Evolutionary conservation across 169 alveolate genomes (phyloP).

Genomic region (Cyclospora cayetanensis): DNA sequence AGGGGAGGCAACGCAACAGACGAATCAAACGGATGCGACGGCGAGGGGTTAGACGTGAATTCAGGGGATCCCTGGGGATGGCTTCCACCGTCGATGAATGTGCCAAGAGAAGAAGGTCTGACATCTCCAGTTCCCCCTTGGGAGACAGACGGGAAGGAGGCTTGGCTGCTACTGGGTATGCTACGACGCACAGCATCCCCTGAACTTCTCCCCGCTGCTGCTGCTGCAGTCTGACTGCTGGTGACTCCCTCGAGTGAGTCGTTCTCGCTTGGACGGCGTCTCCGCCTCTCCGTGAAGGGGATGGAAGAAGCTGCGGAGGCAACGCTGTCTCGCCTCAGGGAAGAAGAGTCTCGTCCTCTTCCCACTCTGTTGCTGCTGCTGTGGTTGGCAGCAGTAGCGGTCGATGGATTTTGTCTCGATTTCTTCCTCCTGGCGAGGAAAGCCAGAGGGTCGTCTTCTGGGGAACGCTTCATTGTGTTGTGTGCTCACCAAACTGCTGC

Average conservation of each 20-base stretch:
- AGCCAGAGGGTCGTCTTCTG: constrained; percentile 67
- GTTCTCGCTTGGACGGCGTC: constrained; percentile 18
- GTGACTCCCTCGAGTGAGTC: not conserved
- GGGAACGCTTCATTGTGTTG: constrained; percentile 54
- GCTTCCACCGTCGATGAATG: not conserved
- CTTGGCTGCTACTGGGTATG: not conserved
- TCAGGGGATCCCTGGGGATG: not conserved
- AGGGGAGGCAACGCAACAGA: not conserved
- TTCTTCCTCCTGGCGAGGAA: constrained; percentile 61
- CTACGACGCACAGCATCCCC: not conserved
- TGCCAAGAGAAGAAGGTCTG: no score
- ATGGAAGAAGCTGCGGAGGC: constrained; percentile 2
- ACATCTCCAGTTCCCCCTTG: not conserved
- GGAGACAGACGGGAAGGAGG: not conserved
- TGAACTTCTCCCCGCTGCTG: constrained; percentile 3
- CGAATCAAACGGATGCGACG: not conserved
- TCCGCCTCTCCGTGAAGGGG: not conserved
- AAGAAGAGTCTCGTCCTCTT: not conserved
- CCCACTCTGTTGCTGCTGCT: constrained; percentile 49
- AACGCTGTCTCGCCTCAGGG: not conserved
- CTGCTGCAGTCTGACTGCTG: constrained; percentile 41
- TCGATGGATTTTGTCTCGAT: not conserved
- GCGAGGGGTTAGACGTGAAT: not conserved
- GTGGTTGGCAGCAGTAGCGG: not conserved
- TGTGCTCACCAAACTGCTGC: not conserved